Percentiles rank a stretch among this genome's conserved stretches.
phyloP scores from a whole-genome alignment of 139 green algal genomes.

The Ettlia oleoabundans region DNA sequence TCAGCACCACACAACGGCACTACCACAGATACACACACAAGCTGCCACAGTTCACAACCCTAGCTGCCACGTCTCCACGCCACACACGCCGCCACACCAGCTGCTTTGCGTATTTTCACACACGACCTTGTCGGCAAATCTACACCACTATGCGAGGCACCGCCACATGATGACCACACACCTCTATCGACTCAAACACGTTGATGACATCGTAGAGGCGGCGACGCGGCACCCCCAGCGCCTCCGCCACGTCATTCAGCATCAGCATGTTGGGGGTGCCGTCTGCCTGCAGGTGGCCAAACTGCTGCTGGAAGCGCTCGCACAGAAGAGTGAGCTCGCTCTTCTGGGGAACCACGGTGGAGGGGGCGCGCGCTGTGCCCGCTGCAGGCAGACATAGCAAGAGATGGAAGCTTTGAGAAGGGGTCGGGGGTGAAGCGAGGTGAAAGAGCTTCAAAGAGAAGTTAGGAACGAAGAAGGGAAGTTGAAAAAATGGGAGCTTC shows the following conservation, averaged over 20 bases:
- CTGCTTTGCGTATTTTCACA: background rate
- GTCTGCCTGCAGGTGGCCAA: conserved; percentile 42
- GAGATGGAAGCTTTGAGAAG: background rate
- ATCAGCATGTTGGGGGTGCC: conserved; percentile 35
- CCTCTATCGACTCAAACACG: conserved; percentile 80
- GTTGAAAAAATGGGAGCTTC: too few species aligned
- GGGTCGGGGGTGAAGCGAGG: background rate
- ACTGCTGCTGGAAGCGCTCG: conserved; percentile 57
- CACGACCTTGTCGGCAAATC: background rate
- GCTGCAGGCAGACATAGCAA: background rate
- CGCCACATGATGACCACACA: conserved; percentile 23
- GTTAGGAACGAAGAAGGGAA: too few species aligned
- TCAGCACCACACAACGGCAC: too few species aligned
- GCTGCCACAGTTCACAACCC: too few species aligned
- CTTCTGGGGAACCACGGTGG: conserved; percentile 35
- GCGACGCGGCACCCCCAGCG: conserved; percentile 69
- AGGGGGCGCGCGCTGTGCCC: conserved; percentile 6
- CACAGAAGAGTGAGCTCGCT: conserved; percentile 59
- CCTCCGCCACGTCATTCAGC: conserved; percentile 60
- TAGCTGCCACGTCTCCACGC: too few species aligned
- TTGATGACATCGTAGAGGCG: conserved; percentile 90
- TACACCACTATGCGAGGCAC: background rate
- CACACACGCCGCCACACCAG: too few species aligned
- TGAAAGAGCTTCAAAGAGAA: too few species aligned
- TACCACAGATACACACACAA: too few species aligned